Base-by-base conservation (phyloP, 2,329 filamentous ascomycete genomes). In the Byssoonygena ceratinophila region DNA sequence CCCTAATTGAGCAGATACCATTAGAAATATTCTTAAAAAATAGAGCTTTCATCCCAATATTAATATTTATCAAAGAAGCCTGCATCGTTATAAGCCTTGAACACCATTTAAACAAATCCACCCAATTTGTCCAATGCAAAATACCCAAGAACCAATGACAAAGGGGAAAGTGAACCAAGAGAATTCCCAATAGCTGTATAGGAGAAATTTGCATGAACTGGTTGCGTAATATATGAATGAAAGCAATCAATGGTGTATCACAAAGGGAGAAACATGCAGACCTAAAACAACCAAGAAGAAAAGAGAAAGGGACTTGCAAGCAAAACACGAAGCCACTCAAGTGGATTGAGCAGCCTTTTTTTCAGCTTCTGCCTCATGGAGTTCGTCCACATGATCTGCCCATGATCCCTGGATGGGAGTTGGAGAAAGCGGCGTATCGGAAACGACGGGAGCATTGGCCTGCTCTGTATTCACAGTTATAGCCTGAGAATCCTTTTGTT, bases 361-460 rank as follows among this genome's bases (percentile, higher is more conserved):
- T n/a, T 40, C 34, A 4, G 45, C 51, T 49, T 43, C 29, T 0
- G 49, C 49, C 27, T 51, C 32, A 34, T 52, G 50, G 20, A 52
- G 27, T 25, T 23, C 20, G 18, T 50, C 48, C 32, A 52, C 45
- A 46, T 54, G 39, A 46, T 54, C 45, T 14, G 53, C 47, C 53
- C 47, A 51, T 9, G 47, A 51, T 20, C 48, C 53, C 34, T 51
- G 34, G 44, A 55, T 57, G 25, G 47, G 46, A 7, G 49, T 51
- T 25, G 52, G 52, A 20, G 52, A 40, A 23, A 46, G 25, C 1
- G 27, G 18, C 4, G 48, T 36, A 36, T 51, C 50, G 9, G 16
- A 16, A 1, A 7, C 29, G 4, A 20, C 22, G 4, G 29, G 1
- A 44, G 29, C 22, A 6, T 29, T 14, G 9, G 49, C 8, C n/a